Evolutionary conservation across 805 yeast genomes (phyloP), one percentile per base, ranked within the genome.

Genomic region (Sugiyamaella boreocaroliniensis): DNA sequence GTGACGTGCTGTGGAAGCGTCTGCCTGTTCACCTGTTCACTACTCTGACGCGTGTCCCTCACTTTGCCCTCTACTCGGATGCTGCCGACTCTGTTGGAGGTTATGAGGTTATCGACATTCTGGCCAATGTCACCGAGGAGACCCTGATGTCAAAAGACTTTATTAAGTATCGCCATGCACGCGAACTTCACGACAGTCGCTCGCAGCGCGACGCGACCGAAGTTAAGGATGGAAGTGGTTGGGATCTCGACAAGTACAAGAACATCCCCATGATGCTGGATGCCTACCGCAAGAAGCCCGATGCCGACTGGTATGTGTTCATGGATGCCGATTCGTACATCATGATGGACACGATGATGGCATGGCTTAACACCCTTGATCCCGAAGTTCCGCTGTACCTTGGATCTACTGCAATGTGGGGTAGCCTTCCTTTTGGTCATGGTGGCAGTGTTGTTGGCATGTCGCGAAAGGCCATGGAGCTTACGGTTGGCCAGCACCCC

Each of bases 371-470:
- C 15, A 53, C 57, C 2, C 48, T 61, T 19, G 59, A 69, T 51
- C 65, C 64, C 20, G 55, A 58, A 8, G 61, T 69, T 19, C 52
- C 60, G n/a, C 47, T 58, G 34, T 71, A 69, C 54, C 51, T 66
- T 44, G 75, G 75, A 0, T 58, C 67, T 1, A 56, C 57, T 1
- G 68, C 68, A 19, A 37, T 48, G 40, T 29, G 49, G 1, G 56
- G 51, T 6, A 58, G 50, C 43, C 51, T 54, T 22, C 42, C 52
- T 34, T 71, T 70, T 54, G 74, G 71, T 4, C 73, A 71, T 52
- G 74, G 74, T 9, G 74, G 73, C 7, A 60, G 69, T 1, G 73
- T 70, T 7, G 65, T 68, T 8, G 63, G 68, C 1, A 48, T 69
- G 29, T 66, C 71, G 7, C 60, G 63, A 3, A 64, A 60, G 7